These are phyloP conservation scores for Aspergillus mulundensis DNA, from an alignment of 495 filamentous ascomycete species.

Conservation along the genomic window DNA sequence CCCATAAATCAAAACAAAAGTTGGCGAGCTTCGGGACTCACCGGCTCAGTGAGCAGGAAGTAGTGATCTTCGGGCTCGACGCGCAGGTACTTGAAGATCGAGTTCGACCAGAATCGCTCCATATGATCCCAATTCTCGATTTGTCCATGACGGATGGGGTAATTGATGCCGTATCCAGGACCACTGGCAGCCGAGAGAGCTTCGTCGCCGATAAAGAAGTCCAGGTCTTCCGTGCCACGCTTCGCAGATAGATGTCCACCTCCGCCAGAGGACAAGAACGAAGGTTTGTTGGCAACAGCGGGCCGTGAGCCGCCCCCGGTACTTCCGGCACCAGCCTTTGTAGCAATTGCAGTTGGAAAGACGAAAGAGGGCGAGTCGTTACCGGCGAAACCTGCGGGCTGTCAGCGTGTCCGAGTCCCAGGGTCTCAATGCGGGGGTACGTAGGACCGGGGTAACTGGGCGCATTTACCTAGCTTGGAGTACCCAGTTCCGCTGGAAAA, in stretches of 20 bases:
- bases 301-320: slow-evolving; percentile 75
- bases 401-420: slow-evolving; percentile 26
- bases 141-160: slow-evolving; percentile 95
- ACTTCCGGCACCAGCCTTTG: slow-evolving; percentile 71
- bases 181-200: slow-evolving; percentile 78
- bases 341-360: slow-evolving; percentile 97
- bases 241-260: slow-evolving; percentile 86
- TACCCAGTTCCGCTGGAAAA: slow-evolving; percentile 88
- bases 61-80: slow-evolving; percentile 98
- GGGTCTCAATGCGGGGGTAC: slow-evolving; percentile 15
- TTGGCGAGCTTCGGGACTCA: slow-evolving; percentile 37
- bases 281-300: slow-evolving; percentile 87
- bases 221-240: slow-evolving; percentile 93
- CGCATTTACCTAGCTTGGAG: slow-evolving; percentile 83
- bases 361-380: slow-evolving; percentile 99
- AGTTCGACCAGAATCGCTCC: slow-evolving; percentile 99
- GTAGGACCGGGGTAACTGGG: background rate
- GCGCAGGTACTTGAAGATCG: slow-evolving; percentile 97
- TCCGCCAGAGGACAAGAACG: slow-evolving; percentile 87
- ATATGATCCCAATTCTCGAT: slow-evolving; percentile 99
- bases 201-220: slow-evolving; percentile 99
- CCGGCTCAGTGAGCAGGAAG: slow-evolving; percentile 95
- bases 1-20: slow-evolving; percentile 10
- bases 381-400: slow-evolving; percentile 81
- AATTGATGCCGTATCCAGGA: slow-evolving; percentile 92